A percentile compares a stretch with the other conserved stretches of the same genome.
phyloP scores from a whole-genome alignment of 2,329 filamentous ascomycete genomes.

The Colletotrichum sp. region DNA sequence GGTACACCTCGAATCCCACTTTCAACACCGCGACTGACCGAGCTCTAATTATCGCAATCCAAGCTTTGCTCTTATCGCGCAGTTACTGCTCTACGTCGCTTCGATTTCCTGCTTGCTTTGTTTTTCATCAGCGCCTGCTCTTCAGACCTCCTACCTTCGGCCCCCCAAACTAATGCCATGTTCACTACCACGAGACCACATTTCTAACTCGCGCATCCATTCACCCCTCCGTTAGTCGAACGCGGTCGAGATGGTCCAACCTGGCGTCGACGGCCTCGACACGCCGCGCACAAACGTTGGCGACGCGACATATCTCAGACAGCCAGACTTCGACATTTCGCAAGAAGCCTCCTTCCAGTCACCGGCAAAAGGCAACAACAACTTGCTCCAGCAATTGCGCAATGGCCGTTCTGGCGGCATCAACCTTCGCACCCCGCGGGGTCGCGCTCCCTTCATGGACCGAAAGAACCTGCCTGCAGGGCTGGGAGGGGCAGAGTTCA shows the following conservation, averaged over 20 bases:
- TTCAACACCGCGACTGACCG: conserved; percentile 13
- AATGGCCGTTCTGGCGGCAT: conserved; percentile 64
- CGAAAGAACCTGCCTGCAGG: conserved; percentile 73
- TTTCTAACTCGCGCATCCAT: conserved; percentile 2
- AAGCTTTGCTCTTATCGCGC: not conserved
- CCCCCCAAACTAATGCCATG: conserved; percentile 2
- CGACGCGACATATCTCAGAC: conserved; percentile 80
- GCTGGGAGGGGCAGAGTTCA: conserved; percentile 81
- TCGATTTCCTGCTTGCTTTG: not conserved
- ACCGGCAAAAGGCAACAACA: conserved; percentile 69
- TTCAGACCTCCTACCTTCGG: not conserved
- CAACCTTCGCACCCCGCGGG: conserved; percentile 76
- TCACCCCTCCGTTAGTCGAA: conserved; percentile 1
- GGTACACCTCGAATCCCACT: conserved; percentile 5
- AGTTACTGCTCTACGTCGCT: not conserved
- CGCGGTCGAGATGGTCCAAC: conserved; percentile 63
- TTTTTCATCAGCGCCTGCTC: not conserved
- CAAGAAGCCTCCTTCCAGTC: conserved; percentile 88
- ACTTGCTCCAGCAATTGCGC: conserved; percentile 77
- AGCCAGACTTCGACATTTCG: conserved; percentile 81
- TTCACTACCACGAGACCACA: not conserved
- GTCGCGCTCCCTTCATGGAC: conserved; percentile 73
- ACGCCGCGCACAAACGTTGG: conserved; percentile 86
- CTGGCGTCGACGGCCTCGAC: conserved; percentile 72
- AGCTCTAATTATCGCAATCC: conserved; percentile 4